A percentile compares a stretch with the other conserved stretches of the same genome.
These are phyloP conservation scores for Xylaria sp. DNA, from an alignment of 2,329 filamentous ascomycete genomes.

Conservation along the genomic window DNA sequence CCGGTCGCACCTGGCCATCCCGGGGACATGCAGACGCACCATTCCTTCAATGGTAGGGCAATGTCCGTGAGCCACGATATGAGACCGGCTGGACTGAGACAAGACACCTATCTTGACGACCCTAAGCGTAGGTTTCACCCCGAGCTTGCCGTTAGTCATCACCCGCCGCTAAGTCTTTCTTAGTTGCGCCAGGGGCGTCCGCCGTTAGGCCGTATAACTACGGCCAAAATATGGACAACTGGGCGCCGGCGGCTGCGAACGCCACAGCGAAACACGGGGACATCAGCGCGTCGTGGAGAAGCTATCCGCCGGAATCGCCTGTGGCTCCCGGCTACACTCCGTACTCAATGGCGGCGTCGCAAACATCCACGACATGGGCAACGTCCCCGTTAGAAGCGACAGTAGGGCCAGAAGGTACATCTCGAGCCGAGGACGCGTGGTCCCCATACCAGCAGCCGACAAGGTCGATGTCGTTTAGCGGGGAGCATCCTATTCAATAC, in stretches of 20 bases:
- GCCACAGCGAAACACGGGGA: conserved; percentile 56
- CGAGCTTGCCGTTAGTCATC: conserved; percentile 6
- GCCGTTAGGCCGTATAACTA: conserved; percentile 54
- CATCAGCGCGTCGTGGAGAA: conserved; percentile 60
- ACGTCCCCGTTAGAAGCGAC: conserved; percentile 43
- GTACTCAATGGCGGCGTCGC: conserved; percentile 57
- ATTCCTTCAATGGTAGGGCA: conserved; percentile 57
- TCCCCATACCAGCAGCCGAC: conserved; percentile 54
- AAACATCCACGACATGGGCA: conserved; percentile 56
- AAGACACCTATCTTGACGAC: conserved; percentile 50
- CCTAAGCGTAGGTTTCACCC: conserved; percentile 56
- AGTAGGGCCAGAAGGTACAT: conserved; percentile 52
- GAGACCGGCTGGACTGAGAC: conserved; percentile 57
- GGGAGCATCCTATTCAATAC: conserved; percentile 57
- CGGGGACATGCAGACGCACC: conserved; percentile 57
- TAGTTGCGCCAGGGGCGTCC: conserved; percentile 47
- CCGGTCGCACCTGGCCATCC: conserved; percentile 45
- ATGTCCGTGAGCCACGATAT: conserved; percentile 59
- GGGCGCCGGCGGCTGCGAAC: conserved; percentile 58
- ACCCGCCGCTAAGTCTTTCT: conserved; percentile 43
- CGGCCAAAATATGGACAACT: conserved; percentile 54
- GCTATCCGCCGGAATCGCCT: conserved; percentile 62
- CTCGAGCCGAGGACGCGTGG: conserved; percentile 59
- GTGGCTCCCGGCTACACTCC: conserved; percentile 63
- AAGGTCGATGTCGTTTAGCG: conserved; percentile 62